Conservation (phyloP, 768 basidiomycete genomes). For the Dacryopinax spathularia region DNA sequence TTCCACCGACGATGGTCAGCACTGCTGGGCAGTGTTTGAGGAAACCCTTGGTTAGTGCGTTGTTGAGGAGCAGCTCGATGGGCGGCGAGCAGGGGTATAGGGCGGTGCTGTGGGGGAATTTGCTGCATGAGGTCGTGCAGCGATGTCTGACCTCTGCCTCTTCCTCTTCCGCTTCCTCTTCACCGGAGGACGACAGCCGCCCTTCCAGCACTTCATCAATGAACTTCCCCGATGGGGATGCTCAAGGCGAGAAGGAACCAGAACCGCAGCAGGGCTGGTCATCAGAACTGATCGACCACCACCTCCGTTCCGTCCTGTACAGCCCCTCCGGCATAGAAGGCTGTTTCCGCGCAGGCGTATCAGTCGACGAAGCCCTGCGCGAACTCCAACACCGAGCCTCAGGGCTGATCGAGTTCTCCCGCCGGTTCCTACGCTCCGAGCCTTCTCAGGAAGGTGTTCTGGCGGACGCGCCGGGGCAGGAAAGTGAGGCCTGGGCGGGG, state of each 20-base stretch:
- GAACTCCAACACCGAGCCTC: constrained; percentile 49
- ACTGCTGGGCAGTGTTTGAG: constrained; percentile 71
- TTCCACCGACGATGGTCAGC: constrained; percentile 81
- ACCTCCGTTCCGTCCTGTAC: neutral
- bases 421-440: constrained; percentile 42
- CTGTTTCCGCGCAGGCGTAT: constrained; percentile 20
- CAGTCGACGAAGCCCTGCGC: constrained; percentile 45
- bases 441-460: neutral
- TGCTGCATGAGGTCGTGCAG: constrained; percentile 87
- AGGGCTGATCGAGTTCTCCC: constrained; percentile 50
- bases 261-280: constrained; percentile 13
- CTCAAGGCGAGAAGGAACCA: no score
- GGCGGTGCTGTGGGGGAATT: constrained; percentile 65
- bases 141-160: constrained; percentile 37
- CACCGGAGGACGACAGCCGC: no score
- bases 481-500: neutral
- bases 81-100: constrained; percentile 17
- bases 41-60: constrained; percentile 63
- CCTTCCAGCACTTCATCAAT: no score
- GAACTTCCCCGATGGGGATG: no score
- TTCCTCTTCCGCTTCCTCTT: no score
- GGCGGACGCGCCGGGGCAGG: neutral
- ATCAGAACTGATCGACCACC: constrained; percentile 8
- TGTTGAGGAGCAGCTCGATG: constrained; percentile 36
- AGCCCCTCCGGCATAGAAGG: neutral